Conservation (phyloP, 495 filamentous ascomycete species). For the Aspergillus asperescens region DNA sequence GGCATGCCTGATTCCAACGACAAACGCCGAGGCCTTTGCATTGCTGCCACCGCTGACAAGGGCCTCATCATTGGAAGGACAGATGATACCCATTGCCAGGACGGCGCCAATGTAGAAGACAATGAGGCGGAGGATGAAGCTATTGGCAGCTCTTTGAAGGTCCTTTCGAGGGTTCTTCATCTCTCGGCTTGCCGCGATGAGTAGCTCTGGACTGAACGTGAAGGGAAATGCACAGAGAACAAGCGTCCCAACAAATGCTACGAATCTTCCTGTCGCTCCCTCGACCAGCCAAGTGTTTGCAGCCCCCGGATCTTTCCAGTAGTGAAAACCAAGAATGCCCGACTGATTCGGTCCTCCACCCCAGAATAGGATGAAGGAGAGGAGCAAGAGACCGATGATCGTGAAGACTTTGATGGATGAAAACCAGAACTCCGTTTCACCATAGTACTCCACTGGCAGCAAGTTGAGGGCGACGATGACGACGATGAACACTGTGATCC, state of each 20-base stretch:
- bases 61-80: conserved; percentile 36
- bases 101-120: conserved; percentile 71
- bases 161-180: conserved; percentile 58
- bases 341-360: conserved; percentile 53
- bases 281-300: conserved; percentile 38
- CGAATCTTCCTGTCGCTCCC: conserved; percentile 20
- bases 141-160: conserved; percentile 66
- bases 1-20: conserved; percentile 51
- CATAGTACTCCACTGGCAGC: conserved; percentile 60
- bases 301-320: conserved; percentile 62
- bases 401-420: conserved; percentile 58
- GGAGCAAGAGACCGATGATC: conserved; percentile 57
- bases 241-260: conserved; percentile 22
- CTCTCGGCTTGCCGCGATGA: conserved; percentile 51
- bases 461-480: conserved; percentile 27
- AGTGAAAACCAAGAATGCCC: conserved; percentile 59
- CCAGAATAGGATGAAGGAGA: conserved; percentile 57
- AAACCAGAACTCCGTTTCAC: conserved; percentile 47
- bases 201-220: conserved; percentile 42
- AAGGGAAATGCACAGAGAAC: conserved; percentile 51
- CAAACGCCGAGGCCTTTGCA: conserved; percentile 47
- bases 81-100: conserved; percentile 59
- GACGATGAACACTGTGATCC: conserved; percentile 13
- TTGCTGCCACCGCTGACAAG: conserved; percentile 44
- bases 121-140: conserved; percentile 72